These are phyloP conservation scores for Solanum bulbocastanum DNA, from an alignment of 257 asterid species.

Conservation along the genomic window DNA sequence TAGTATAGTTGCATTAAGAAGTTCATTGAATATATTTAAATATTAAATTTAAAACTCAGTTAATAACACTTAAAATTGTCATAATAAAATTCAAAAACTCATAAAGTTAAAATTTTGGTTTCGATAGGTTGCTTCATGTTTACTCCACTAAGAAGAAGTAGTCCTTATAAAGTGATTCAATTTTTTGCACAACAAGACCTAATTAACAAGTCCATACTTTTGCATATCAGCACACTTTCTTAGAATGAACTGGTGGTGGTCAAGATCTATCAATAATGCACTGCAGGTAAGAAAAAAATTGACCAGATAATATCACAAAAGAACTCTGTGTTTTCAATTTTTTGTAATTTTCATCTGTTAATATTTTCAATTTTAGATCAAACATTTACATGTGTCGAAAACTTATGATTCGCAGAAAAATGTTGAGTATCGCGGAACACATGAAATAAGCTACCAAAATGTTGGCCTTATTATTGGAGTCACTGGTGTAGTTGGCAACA, in stretches of 20 bases:
- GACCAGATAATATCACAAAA: not conserved
- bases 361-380: not conserved
- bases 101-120: too few relatives aligned
- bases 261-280: constrained; percentile 81
- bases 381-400: not conserved
- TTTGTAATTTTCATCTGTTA: not conserved
- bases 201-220: not conserved
- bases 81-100: too few relatives aligned
- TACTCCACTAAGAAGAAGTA: not conserved
- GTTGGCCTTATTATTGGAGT: constrained; percentile 76
- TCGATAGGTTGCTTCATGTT: not conserved
- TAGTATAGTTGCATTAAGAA: not conserved
- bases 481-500: constrained; percentile 85
- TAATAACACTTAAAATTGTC: not conserved
- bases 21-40: too few relatives aligned
- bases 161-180: not conserved
- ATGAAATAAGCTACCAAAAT: constrained; percentile 40
- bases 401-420: constrained; percentile 32
- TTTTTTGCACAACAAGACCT: not conserved
- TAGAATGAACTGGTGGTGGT: constrained; percentile 83
- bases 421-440: constrained; percentile 42
- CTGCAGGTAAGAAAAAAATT: constrained; percentile 22
- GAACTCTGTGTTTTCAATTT: not conserved
- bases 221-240: not conserved
- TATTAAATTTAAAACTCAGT: too few relatives aligned